phyloP scores from a whole-genome alignment of 768 basidiomycete genomes.

The Omphalotus guepiniiformis region DNA sequence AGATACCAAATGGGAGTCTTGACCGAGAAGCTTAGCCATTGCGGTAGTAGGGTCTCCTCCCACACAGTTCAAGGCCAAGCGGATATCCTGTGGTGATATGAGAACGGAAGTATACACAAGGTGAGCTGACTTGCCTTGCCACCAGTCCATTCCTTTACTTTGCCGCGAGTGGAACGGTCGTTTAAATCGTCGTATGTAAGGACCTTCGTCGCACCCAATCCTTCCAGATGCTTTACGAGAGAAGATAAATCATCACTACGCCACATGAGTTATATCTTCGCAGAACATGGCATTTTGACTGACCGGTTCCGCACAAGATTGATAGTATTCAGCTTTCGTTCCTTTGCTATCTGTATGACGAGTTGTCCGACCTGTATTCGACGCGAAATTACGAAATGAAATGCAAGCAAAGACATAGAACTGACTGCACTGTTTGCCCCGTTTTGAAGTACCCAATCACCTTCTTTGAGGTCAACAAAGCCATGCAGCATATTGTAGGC shows the following conservation, averaged over 20 bases:
- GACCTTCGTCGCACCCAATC: slow-evolving; percentile 72
- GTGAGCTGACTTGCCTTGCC: slow-evolving; percentile 43
- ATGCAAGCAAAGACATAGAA: slow-evolving; percentile 4
- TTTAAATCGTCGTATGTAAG: slow-evolving; percentile 72
- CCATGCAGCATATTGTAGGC: slow-evolving; percentile 80
- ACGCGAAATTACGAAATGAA: slow-evolving; percentile 8
- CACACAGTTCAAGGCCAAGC: slow-evolving; percentile 49
- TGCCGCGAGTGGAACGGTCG: slow-evolving; percentile 49
- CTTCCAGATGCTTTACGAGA: slow-evolving; percentile 46
- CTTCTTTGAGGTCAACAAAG: slow-evolving; percentile 57
- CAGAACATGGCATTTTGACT: slow-evolving; percentile 12
- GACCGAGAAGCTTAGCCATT: slow-evolving; percentile 67
- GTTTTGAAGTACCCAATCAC: slow-evolving; percentile 84
- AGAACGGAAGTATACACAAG: not conserved
- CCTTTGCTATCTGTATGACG: slow-evolving; percentile 81
- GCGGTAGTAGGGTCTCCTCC: slow-evolving; percentile 63
- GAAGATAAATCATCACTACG: slow-evolving; percentile 51
- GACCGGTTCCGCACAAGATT: slow-evolving; percentile 78
- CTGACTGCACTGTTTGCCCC: slow-evolving; percentile 80
- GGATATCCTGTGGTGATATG: slow-evolving; percentile 30
- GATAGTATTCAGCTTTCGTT: slow-evolving; percentile 67
- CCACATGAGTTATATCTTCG: not conserved
- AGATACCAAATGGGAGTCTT: slow-evolving; percentile 71
- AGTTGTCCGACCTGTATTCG: slow-evolving; percentile 68
- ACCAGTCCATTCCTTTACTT: slow-evolving; percentile 59